A percentile compares a stretch with the other conserved stretches of the same genome.
These are phyloP conservation scores for Pelargonium fulgidum DNA, from an alignment of 441 rosid species.

Conservation along the genomic window DNA sequence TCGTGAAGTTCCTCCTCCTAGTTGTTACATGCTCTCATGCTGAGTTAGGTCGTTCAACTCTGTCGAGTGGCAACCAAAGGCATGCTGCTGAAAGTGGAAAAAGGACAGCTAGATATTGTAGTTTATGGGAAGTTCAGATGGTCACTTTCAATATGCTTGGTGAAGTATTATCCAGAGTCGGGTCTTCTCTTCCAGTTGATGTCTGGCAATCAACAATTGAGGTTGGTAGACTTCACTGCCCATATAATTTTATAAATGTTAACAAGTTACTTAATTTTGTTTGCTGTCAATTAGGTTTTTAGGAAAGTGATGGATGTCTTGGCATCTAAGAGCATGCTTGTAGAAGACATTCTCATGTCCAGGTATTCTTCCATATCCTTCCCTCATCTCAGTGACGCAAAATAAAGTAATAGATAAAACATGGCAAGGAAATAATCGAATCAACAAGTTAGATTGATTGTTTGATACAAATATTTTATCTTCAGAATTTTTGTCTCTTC, in stretches of 20 bases:
- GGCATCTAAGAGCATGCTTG: conserved; percentile 47
- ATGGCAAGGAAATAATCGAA: background rate
- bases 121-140: conserved; percentile 60
- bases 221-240: conserved; percentile 33
- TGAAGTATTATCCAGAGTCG: conserved; percentile 46
- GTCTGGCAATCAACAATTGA: conserved; percentile 57
- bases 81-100: conserved; percentile 37
- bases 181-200: conserved; percentile 48
- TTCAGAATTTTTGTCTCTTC: background rate
- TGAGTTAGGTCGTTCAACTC: conserved; percentile 33
- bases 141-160: conserved; percentile 56
- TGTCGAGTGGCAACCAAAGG: conserved; percentile 26
- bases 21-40: conserved; percentile 33
- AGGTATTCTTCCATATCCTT: conserved; percentile 35
- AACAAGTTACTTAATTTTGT: conserved; percentile 11
- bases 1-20: conserved; percentile 59
- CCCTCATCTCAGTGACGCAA: conserved; percentile 9
- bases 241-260: conserved; percentile 14
- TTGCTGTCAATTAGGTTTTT: conserved; percentile 42
- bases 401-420: conserved; percentile 8
- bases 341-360: conserved; percentile 58
- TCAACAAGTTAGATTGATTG: background rate
- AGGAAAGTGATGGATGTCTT: conserved; percentile 71
- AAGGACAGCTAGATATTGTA: conserved; percentile 30
- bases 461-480: background rate